Percentiles rank a stretch among this genome's conserved stretches.
Evolutionary conservation across 164 flowering plant species (phyloP).

Genomic region (Pachysandra terminalis): DNA sequence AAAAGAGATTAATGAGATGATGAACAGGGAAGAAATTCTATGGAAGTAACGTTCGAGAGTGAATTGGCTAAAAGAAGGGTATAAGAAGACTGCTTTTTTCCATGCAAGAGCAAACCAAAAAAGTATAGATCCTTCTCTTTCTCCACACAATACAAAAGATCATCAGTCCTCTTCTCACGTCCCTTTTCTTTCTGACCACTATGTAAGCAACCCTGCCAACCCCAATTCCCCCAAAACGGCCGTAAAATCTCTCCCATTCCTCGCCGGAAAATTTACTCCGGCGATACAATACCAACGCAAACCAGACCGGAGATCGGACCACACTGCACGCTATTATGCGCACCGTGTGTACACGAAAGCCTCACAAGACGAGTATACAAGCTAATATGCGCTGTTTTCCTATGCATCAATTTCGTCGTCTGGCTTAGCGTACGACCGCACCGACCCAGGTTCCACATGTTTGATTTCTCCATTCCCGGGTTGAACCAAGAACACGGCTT

Average conservation of each 20-base stretch:
- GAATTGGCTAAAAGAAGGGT: no score
- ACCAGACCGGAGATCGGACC: slow-evolving; percentile 22
- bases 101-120: no score
- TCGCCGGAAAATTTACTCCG: slow-evolving; percentile 7
- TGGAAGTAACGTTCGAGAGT: no score
- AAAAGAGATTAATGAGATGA: no score
- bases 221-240: not conserved
- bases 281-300: slow-evolving; percentile 12
- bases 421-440: slow-evolving; percentile 94
- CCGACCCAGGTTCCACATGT: slow-evolving; percentile 69
- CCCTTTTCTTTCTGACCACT: slow-evolving; percentile 12
- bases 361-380: slow-evolving; percentile 62
- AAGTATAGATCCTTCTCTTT: slow-evolving; percentile 35
- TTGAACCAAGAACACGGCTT: slow-evolving; percentile 43
- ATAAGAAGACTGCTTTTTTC: no score
- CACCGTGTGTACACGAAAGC: slow-evolving; percentile 77
- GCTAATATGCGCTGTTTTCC: slow-evolving; percentile 55
- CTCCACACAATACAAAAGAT: slow-evolving; percentile 13
- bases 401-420: slow-evolving; percentile 56
- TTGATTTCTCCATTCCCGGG: slow-evolving; percentile 48
- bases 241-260: not conserved
- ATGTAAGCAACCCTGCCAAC: not conserved
- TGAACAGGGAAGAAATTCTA: no score
- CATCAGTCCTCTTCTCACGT: slow-evolving; percentile 13
- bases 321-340: slow-evolving; percentile 48